phyloP scores from a whole-genome alignment of 2,329 filamentous ascomycete genomes.

The Fusarium sp. region DNA sequence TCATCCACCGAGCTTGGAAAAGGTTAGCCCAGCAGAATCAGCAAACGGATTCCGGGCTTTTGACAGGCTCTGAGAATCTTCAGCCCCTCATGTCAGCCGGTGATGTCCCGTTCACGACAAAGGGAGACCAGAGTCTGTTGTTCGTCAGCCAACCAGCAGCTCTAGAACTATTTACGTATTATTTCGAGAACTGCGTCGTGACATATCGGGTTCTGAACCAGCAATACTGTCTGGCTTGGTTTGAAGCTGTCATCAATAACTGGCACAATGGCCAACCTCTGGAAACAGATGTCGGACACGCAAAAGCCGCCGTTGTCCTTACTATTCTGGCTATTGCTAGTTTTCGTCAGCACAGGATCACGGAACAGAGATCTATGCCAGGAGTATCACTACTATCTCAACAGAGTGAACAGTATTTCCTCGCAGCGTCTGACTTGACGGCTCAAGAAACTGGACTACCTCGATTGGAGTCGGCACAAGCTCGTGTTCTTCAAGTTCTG shows the following conservation, averaged over 20 bases:
- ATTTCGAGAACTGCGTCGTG: slow-evolving; percentile 71
- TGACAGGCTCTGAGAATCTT: slow-evolving; percentile 46
- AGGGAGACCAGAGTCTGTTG: slow-evolving; percentile 49
- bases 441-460: slow-evolving; percentile 65
- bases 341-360: slow-evolving; percentile 36
- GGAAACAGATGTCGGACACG: slow-evolving; percentile 55
- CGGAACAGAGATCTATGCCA: neutral
- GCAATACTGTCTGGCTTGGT: slow-evolving; percentile 63
- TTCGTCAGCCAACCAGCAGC: slow-evolving; percentile 54
- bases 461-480: slow-evolving; percentile 67
- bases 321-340: slow-evolving; percentile 61
- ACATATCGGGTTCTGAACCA: slow-evolving; percentile 70
- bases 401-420: slow-evolving; percentile 56
- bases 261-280: slow-evolving; percentile 52
- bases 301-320: slow-evolving; percentile 61
- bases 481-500: slow-evolving; percentile 67
- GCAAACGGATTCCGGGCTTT: slow-evolving; percentile 32
- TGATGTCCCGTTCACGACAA: slow-evolving; percentile 60
- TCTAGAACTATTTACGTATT: slow-evolving; percentile 58
- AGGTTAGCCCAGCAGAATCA: slow-evolving; percentile 59
- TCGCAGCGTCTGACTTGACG: slow-evolving; percentile 54
- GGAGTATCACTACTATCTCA: neutral
- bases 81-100: slow-evolving; percentile 60
- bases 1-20: slow-evolving; percentile 65
- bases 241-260: slow-evolving; percentile 55